Percentiles rank a stretch among this genome's conserved stretches.
These are phyloP conservation scores for Lasiosphaeriaceae sp. DNA, from an alignment of 495 filamentous ascomycete species.

Conservation along the genomic window DNA sequence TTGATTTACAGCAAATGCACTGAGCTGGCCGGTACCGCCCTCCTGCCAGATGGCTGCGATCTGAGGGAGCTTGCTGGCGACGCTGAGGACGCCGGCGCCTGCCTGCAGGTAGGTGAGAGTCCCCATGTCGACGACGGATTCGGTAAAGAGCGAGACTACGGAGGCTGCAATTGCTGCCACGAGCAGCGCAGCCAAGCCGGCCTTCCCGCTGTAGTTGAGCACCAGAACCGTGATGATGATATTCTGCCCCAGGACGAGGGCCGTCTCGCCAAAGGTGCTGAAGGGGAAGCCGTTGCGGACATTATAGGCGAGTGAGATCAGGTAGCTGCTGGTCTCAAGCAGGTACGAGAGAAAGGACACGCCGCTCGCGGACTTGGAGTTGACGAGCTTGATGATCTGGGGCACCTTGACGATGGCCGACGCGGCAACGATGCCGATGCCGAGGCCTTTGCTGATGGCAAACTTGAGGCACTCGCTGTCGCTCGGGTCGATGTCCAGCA, in stretches of 20 bases:
- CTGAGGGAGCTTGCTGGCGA: conserved; percentile 90
- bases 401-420: conserved; percentile 91
- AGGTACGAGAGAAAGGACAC: conserved; percentile 86
- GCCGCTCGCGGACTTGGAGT: conserved; percentile 72
- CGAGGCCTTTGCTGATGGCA: conserved; percentile 84
- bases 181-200: conserved; percentile 61
- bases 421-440: conserved; percentile 85
- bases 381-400: conserved; percentile 85
- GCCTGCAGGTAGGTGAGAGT: conserved; percentile 75
- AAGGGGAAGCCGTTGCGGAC: conserved; percentile 86
- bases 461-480: conserved; percentile 76
- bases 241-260: conserved; percentile 87
- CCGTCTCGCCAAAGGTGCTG: conserved; percentile 93
- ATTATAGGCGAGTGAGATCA: conserved; percentile 88
- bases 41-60: conserved; percentile 77
- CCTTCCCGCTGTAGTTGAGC: conserved; percentile 68
- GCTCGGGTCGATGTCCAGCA: conserved; percentile 74
- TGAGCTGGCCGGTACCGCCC: conserved; percentile 90
- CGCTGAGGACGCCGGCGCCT: conserved; percentile 73
- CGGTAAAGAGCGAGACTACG: conserved; percentile 64
- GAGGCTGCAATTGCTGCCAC: conserved; percentile 67
- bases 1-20: conserved; percentile 82
- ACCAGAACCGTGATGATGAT: conserved; percentile 81
- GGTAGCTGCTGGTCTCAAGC: conserved; percentile 79
- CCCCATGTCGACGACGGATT: conserved; percentile 61